Conservation (phyloP, 2,329 filamentous ascomycete genomes). For the Diaporthe australafricana region DNA sequence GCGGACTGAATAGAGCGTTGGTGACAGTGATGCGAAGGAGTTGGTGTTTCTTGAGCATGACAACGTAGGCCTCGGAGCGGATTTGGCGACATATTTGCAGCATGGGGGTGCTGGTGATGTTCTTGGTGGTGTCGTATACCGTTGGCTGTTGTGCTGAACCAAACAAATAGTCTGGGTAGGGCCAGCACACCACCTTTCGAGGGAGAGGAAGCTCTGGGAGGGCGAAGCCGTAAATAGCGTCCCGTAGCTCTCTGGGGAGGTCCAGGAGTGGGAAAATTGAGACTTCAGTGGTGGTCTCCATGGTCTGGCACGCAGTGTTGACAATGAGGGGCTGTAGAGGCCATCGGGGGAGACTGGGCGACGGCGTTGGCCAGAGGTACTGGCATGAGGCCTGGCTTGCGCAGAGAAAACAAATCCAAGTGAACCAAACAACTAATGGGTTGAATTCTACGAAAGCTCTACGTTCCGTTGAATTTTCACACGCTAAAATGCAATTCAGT, state of each 20-base stretch:
- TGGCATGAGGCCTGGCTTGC: no score
- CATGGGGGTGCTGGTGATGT: background rate
- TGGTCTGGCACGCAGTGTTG: background rate
- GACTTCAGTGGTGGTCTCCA: background rate
- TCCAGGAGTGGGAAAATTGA: background rate
- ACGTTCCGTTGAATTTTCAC: no score
- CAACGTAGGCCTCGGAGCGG: background rate
- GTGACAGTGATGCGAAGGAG: background rate
- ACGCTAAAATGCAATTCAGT: no score
- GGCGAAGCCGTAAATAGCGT: background rate
- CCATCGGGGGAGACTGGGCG: background rate
- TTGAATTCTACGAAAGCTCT: no score
- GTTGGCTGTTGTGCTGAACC: background rate
- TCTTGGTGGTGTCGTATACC: background rate
- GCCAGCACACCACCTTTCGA: constrained; percentile 4
- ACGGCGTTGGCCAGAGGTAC: no score
- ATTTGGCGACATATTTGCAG: background rate
- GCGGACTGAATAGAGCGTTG: background rate
- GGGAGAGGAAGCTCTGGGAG: background rate
- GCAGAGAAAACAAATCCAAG: no score
- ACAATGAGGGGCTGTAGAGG: no score
- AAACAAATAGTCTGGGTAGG: constrained; percentile 1
- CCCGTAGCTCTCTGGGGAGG: background rate
- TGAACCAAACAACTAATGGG: no score
- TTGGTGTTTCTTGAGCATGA: constrained; percentile 14